Percentiles rank a stretch among this genome's conserved stretches.
Evolutionary conservation across 1,139 yeast genomes (phyloP).

Genomic region (Groenewaldozyma auringiensis): DNA sequence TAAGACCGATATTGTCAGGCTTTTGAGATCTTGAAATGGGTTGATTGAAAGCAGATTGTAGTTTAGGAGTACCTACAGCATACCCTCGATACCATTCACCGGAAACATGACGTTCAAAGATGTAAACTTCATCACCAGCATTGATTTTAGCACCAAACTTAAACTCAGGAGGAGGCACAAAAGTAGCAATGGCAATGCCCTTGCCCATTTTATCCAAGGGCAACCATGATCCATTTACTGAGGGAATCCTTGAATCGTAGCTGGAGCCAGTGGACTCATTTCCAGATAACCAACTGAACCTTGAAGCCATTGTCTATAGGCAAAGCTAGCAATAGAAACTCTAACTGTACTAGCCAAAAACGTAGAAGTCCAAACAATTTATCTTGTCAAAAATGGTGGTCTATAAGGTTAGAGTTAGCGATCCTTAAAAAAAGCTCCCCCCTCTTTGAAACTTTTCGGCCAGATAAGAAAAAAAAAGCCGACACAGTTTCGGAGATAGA

Average conservation of each 20-base stretch:
- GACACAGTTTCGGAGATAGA: too few species aligned
- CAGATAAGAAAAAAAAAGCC: too few species aligned
- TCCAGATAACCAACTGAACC: constrained; percentile 3
- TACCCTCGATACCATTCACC: constrained; percentile 79
- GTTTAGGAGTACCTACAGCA: constrained; percentile 32
- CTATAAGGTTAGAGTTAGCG: too few species aligned
- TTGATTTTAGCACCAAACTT: constrained; percentile 34
- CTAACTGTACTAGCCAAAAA: too few species aligned
- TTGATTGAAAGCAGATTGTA: constrained; percentile 26
- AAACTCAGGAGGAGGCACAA: constrained; percentile 16
- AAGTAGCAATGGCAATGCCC: constrained; percentile 24
- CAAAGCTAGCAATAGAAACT: too few species aligned
- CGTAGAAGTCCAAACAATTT: too few species aligned
- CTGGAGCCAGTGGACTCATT: background rate
- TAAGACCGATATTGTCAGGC: constrained; percentile 21
- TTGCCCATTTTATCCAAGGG: constrained; percentile 31
- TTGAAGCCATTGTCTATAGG: background rate
- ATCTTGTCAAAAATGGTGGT: too few species aligned
- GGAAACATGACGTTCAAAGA: constrained; percentile 56
- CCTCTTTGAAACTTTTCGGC: too few species aligned
- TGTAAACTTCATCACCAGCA: constrained; percentile 74
- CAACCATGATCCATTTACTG: constrained; percentile 32
- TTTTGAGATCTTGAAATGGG: constrained; percentile 20
- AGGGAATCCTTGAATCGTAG: background rate
- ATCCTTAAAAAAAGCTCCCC: too few species aligned